These are phyloP conservation scores for Ambrosiella cleistominuta DNA, from an alignment of 2,329 filamentous ascomycete genomes.

Conservation along the genomic window DNA sequence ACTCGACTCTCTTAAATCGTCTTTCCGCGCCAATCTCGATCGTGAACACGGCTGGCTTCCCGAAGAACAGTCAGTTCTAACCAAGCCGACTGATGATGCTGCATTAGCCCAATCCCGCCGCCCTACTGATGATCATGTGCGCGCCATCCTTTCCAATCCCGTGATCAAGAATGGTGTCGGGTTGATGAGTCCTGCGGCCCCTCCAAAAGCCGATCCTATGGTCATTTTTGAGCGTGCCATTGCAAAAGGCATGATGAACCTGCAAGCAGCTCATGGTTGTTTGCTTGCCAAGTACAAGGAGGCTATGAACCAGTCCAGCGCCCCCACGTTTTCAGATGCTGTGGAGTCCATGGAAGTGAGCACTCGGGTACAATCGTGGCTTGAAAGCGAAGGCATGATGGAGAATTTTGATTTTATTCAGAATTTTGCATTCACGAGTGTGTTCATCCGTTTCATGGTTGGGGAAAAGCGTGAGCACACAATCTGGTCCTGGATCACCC, in stretches of 20 bases:
- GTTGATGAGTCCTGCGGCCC: conserved; percentile 13
- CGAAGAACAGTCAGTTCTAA: conserved; percentile 16
- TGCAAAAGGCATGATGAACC: conserved; percentile 37
- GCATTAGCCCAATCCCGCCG: conserved; percentile 16
- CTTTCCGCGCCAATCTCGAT: conserved; percentile 41
- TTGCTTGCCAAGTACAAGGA: conserved; percentile 30
- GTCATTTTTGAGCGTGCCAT: conserved; percentile 39
- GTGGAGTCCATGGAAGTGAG: conserved; percentile 29
- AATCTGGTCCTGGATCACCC: conserved; percentile 35
- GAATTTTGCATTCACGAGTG: conserved; percentile 22
- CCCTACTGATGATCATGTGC: conserved; percentile 34
- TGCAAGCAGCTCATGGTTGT: conserved; percentile 34
- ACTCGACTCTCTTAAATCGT: conserved; percentile 36
- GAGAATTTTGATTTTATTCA: conserved; percentile 28
- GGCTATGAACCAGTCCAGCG: conserved; percentile 20
- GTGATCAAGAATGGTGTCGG: conserved; percentile 28
- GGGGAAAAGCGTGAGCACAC: conserved; percentile 34
- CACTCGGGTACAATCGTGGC: conserved; percentile 33
- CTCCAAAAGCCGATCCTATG: conserved; percentile 27
- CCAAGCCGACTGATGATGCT: conserved; percentile 1
- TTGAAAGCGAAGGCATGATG: conserved; percentile 32
- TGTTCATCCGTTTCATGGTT: conserved; percentile 32
- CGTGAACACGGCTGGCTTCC: conserved; percentile 33
- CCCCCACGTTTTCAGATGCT: conserved; percentile 19
- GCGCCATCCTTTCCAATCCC: conserved; percentile 38